Conservation (phyloP, 1,284 basidiomycete species). For the Mrakiaceae sp. region DNA sequence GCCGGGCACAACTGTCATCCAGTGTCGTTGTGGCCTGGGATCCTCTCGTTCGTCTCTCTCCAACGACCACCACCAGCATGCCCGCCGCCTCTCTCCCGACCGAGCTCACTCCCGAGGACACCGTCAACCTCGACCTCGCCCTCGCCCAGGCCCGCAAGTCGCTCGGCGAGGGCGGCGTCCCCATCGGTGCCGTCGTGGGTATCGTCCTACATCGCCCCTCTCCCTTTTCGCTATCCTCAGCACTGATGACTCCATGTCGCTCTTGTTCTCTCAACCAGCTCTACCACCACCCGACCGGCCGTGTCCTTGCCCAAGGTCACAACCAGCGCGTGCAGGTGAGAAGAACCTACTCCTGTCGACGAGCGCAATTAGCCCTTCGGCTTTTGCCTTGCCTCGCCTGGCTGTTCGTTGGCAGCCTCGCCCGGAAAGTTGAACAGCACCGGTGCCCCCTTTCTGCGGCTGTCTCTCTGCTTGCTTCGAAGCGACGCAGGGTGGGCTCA, state of each 20-base stretch:
- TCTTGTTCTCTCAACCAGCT: background rate
- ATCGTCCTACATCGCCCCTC: background rate
- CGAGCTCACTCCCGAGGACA: conserved; percentile 7
- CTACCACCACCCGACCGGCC: conserved; percentile 26
- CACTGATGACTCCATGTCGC: background rate
- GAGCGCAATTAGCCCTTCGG: no score
- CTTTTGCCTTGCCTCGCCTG: no score
- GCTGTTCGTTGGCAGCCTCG: no score
- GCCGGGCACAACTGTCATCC: no score
- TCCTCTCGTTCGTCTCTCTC: background rate
- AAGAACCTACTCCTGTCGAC: no score
- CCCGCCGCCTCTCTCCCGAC: background rate
- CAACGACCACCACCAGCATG: background rate
- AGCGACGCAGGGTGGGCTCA: no score
- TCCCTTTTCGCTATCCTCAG: background rate
- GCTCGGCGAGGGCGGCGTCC: conserved; percentile 26
- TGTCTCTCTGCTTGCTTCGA: no score
- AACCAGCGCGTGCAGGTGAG: conserved; percentile 24
- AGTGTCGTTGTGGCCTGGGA: background rate
- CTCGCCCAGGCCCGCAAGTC: conserved; percentile 24
- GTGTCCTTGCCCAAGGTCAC: conserved; percentile 24
- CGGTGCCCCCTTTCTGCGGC: no score
- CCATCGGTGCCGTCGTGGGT: conserved; percentile 22
- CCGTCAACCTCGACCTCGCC: conserved; percentile 17
- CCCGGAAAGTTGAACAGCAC: no score